Evolutionary conservation across 1,284 basidiomycete genomes (phyloP), one percentile per base, ranked within the genome.

Genomic region (Gastroboletus turbinatus): DNA sequence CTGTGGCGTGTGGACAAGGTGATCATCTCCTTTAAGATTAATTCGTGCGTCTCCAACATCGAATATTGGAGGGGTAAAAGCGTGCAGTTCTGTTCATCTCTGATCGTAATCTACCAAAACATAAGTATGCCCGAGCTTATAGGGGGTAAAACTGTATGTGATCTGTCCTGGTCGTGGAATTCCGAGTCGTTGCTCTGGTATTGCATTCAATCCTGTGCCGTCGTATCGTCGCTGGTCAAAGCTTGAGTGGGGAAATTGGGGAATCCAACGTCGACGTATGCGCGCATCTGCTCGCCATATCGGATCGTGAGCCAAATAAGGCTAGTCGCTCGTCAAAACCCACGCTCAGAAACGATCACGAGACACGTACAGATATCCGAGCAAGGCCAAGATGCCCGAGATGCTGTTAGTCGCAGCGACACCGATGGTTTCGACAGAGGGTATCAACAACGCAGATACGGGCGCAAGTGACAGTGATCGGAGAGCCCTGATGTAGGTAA

Each of bases 391-490:
- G 5, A 71, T 46, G 0, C 80, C 78, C 0, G 78, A 70, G 14
- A 82, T 63, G 0, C 75, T 75, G 66, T 83, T 77, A 0, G 85
- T 85, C 55, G 71, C 71, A 0, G 78, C 77, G 16, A 85, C 76
- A 9, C 85, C 84, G 30, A 87, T 77, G 0, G 60, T 63, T 29
- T 85, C 70, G 52, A 86, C 75, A 40, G 80, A 67, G 0, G 87
- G 68, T 51, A 70, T 61, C 10, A 62, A 35, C 27, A 72, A 1
- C 17, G 60, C 69, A 5, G 62, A 52, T 5, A 58, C 47, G 0
- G 50, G 56, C 6, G 68, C 57, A 6, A 72, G 51, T 9, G 82
- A 62, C 17, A 79, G 44, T 45, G 78, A 69, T 60, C 83, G 73
- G 63, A 80, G 49, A 16, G 76, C 70, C 60, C 83, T 77, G 61